Conservation (phyloP, 352 stramenopile genomes). For the Globisporangium irregulare region DNA sequence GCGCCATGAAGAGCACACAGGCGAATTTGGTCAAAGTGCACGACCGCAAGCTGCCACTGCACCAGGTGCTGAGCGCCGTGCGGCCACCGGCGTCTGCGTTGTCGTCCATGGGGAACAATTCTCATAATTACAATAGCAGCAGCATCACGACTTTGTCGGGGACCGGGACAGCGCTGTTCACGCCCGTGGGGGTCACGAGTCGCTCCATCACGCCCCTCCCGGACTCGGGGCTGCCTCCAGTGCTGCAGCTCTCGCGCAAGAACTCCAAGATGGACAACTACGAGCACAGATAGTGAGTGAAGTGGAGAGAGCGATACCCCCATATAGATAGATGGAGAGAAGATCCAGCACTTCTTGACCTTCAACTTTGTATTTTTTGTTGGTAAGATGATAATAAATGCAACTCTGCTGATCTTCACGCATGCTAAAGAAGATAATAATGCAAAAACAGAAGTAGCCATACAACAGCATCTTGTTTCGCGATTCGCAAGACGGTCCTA, state of each 20-base stretch:
- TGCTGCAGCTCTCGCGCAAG: not conserved
- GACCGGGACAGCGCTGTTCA: not conserved
- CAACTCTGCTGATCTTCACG: not conserved
- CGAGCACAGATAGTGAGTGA: not conserved
- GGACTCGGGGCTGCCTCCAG: not conserved
- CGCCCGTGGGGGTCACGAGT: slow-evolving; percentile 1
- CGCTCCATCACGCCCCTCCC: slow-evolving; percentile 5
- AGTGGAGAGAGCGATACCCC: too few relatives aligned
- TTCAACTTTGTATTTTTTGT: not conserved
- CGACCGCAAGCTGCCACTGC: slow-evolving; percentile 36
- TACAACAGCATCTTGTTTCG: not conserved
- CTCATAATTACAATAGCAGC: not conserved
- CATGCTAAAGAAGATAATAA: not conserved
- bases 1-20: slow-evolving; percentile 35
- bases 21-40: slow-evolving; percentile 39
- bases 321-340: not conserved
- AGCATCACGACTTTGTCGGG: not conserved
- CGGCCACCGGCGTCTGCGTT: not conserved
- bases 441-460: not conserved
- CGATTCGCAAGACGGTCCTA: not conserved
- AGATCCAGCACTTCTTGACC: not conserved
- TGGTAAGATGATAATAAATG: not conserved
- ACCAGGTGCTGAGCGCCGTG: slow-evolving; percentile 29
- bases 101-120: not conserved
- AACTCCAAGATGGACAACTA: slow-evolving; percentile 9